Evolutionary conservation across 148 eudicot genomes (phyloP).

Genomic region (Silene uniflora): DNA sequence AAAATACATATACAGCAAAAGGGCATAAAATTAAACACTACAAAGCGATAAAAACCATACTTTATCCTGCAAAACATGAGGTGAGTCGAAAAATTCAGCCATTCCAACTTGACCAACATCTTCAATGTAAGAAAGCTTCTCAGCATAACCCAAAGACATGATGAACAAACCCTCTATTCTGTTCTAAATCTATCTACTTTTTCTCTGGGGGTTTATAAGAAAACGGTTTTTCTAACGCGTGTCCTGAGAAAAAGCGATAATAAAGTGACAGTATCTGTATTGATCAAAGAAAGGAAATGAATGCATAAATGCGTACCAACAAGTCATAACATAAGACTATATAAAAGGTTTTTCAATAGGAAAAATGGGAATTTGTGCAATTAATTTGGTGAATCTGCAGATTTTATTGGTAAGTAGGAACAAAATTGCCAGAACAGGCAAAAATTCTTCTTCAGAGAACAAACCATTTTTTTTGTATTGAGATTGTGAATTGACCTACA

Average conservation of each 20-base stretch:
- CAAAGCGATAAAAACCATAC: constrained; percentile 21
- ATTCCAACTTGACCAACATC: constrained; percentile 87
- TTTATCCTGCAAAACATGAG: constrained; percentile 50
- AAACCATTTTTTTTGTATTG: neutral
- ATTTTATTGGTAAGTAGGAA: neutral
- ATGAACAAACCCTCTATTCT: constrained; percentile 15
- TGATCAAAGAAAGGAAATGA: constrained; percentile 8
- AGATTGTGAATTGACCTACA: neutral
- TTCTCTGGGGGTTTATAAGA: no score
- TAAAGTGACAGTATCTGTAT: neutral
- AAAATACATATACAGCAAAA: neutral
- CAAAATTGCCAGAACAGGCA: constrained; percentile 17
- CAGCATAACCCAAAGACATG: constrained; percentile 85
- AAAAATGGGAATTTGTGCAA: no score
- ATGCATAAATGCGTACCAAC: neutral
- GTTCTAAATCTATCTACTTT: no score
- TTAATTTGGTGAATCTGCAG: neutral
- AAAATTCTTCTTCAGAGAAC: constrained; percentile 10
- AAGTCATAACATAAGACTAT: neutral
- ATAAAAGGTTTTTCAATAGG: neutral
- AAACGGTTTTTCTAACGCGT: no score
- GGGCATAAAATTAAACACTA: constrained; percentile 7
- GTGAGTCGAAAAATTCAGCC: constrained; percentile 66
- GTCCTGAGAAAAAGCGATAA: no score
- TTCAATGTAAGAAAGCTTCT: constrained; percentile 78